These are phyloP conservation scores for Myriangium duriaei DNA, from an alignment of 2,329 filamentous ascomycete genomes.

Conservation along the genomic window DNA sequence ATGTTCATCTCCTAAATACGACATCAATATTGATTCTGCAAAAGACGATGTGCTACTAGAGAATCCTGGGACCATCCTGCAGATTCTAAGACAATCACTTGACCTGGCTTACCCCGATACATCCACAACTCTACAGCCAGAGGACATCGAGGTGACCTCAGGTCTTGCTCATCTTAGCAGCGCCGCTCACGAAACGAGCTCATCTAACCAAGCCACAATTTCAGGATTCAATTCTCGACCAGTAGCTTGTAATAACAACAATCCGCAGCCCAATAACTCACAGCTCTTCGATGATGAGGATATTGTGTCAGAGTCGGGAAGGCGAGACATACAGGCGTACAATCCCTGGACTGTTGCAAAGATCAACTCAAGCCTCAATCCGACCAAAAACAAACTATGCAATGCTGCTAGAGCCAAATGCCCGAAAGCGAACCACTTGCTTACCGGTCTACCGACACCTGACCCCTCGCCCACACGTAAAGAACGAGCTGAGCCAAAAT, in stretches of 20 bases:
- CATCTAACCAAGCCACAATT: too few relatives aligned
- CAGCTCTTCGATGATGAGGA: too few relatives aligned
- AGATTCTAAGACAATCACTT: slow-evolving; percentile 34
- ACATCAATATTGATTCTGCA: slow-evolving; percentile 57
- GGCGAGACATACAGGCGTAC: slow-evolving; percentile 14
- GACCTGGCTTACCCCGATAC: slow-evolving; percentile 25
- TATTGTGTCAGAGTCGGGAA: too few relatives aligned
- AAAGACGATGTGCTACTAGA: slow-evolving; percentile 62
- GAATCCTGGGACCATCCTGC: slow-evolving; percentile 38
- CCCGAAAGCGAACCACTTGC: slow-evolving; percentile 4
- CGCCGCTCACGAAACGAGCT: too few relatives aligned
- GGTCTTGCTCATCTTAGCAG: too few relatives aligned
- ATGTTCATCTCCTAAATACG: slow-evolving; percentile 52
- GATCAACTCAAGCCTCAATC: slow-evolving; percentile 26
- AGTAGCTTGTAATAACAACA: too few relatives aligned
- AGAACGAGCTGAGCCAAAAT: too few relatives aligned
- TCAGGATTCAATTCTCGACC: too few relatives aligned
- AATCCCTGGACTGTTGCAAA: slow-evolving; percentile 40
- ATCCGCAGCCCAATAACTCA: too few relatives aligned
- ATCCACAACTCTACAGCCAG: slow-evolving; percentile 20
- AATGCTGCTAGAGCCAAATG: slow-evolving; percentile 5
- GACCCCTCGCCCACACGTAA: slow-evolving; percentile 13
- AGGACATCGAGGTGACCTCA: too few relatives aligned
- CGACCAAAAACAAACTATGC: slow-evolving; percentile 14
- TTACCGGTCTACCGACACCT: slow-evolving; percentile 14